Percentiles rank a stretch among this genome's conserved stretches.
phyloP scores from a whole-genome alignment of 2,329 filamentous ascomycete genomes.

The Aspergillus fijiensis region DNA sequence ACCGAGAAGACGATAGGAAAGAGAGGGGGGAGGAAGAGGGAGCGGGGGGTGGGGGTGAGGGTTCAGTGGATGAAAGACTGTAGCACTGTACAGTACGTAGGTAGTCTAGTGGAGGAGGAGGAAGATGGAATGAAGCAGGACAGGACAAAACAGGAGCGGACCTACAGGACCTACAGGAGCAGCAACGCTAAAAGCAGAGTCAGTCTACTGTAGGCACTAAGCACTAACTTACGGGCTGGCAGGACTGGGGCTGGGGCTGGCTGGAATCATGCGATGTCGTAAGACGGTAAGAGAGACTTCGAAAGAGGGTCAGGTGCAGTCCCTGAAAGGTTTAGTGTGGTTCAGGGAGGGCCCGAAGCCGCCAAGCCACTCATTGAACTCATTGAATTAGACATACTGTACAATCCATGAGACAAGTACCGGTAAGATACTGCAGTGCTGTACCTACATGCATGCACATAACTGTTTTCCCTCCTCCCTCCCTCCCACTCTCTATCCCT shows the following conservation, averaged over 20 bases:
- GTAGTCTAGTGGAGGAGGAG: background rate
- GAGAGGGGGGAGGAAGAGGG: background rate
- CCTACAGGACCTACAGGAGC: background rate
- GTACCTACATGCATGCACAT: too few relatives aligned
- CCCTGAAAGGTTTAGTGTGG: background rate
- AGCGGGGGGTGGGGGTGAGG: background rate
- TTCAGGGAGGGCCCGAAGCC: background rate
- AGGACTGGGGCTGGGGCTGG: background rate
- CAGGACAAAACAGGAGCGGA: background rate
- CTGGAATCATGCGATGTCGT: slow-evolving; percentile 17
- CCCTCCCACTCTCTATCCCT: too few relatives aligned
- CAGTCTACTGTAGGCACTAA: background rate
- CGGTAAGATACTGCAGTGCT: too few relatives aligned
- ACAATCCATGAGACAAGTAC: too few relatives aligned
- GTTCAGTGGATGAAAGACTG: background rate
- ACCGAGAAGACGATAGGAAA: background rate
- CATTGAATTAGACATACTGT: too few relatives aligned
- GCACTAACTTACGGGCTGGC: background rate
- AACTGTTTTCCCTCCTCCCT: too few relatives aligned
- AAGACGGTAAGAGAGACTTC: background rate
- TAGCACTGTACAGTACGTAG: too few relatives aligned
- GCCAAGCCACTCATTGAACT: background rate
- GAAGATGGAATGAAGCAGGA: background rate
- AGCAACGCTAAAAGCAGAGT: background rate
- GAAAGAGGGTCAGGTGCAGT: slow-evolving; percentile 13